Percentiles rank a stretch among this genome's conserved stretches.
Evolutionary conservation across 2,329 filamentous ascomycete species (phyloP).

Genomic region (Cladophialophora bantiana): DNA sequence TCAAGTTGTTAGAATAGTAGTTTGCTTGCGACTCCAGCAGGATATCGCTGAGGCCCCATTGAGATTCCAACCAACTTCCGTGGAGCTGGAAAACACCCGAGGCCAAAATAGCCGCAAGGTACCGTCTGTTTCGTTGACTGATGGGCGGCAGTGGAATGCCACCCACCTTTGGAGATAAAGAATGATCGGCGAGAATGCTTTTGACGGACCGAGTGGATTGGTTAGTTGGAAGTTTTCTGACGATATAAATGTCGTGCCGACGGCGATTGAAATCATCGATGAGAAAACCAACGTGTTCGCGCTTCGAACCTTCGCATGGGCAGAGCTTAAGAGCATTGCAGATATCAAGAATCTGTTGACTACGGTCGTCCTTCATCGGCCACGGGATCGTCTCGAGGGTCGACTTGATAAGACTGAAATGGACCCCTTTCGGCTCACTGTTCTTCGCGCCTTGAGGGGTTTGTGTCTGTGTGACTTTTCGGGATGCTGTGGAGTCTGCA

Average conservation of each 20-base stretch:
- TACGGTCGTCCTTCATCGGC: not conserved
- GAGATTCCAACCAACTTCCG: slow-evolving; percentile 15
- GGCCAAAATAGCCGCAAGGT: slow-evolving; percentile 20
- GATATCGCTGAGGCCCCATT: slow-evolving; percentile 19
- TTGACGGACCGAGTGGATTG: not conserved
- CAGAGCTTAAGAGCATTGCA: not conserved
- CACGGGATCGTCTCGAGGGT: not conserved
- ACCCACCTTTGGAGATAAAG: not conserved
- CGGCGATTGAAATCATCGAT: not conserved
- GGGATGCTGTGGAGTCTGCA: not conserved
- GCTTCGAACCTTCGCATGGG: not conserved
- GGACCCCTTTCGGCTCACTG: not conserved
- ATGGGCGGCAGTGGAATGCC: not conserved
- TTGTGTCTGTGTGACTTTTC: not conserved
- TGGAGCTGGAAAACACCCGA: slow-evolving; percentile 24
- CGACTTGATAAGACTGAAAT: not conserved
- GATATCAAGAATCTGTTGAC: not conserved
- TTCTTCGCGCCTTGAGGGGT: not conserved
- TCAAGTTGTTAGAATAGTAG: not conserved
- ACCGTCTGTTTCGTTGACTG: slow-evolving; percentile 11
- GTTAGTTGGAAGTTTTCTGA: not conserved
- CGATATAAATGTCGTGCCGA: not conserved
- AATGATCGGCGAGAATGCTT: not conserved
- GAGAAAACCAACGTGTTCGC: not conserved
- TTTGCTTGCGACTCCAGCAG: slow-evolving; percentile 4